phyloP scores from a whole-genome alignment of 2,329 filamentous ascomycete genomes.

The Colletotrichum godetiae region DNA sequence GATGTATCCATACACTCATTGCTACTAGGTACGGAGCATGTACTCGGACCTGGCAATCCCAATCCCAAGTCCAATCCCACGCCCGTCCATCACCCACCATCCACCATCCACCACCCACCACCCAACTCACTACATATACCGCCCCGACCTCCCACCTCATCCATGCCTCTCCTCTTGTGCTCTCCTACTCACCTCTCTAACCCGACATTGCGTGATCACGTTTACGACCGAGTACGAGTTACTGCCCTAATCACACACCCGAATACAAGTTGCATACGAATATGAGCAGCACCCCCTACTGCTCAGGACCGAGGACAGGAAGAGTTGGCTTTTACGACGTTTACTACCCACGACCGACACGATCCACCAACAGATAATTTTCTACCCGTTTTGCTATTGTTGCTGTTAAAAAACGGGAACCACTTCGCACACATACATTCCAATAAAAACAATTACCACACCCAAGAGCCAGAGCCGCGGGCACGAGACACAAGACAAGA shows the following conservation, averaged over 20 bases:
- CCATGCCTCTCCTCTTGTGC: not conserved
- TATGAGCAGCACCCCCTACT: constrained; percentile 37
- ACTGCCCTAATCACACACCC: constrained; percentile 1
- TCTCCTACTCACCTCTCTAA: constrained; percentile 9
- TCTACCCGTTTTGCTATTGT: not conserved
- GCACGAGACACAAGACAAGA: constrained; percentile 16
- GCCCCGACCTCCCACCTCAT: constrained; percentile 24
- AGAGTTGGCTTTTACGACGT: constrained; percentile 35
- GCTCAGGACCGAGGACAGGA: constrained; percentile 37
- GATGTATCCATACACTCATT: not conserved
- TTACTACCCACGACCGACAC: constrained; percentile 19
- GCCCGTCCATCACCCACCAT: not conserved
- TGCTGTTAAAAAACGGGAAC: not conserved
- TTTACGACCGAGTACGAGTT: constrained; percentile 14
- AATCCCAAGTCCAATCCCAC: not conserved
- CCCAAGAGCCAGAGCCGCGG: not conserved
- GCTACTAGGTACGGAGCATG: no score
- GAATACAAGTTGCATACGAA: constrained; percentile 24
- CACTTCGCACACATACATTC: not conserved
- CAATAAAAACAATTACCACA: not conserved
- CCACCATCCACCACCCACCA: not conserved
- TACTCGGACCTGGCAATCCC: not conserved
- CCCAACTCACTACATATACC: constrained; percentile 32
- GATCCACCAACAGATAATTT: constrained; percentile 31
- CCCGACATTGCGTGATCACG: constrained; percentile 21